A percentile compares a stretch with the other conserved stretches of the same genome.
Conservation (phyloP, 257 asterid genomes). For the Solanum pimpinellifolium region DNA sequence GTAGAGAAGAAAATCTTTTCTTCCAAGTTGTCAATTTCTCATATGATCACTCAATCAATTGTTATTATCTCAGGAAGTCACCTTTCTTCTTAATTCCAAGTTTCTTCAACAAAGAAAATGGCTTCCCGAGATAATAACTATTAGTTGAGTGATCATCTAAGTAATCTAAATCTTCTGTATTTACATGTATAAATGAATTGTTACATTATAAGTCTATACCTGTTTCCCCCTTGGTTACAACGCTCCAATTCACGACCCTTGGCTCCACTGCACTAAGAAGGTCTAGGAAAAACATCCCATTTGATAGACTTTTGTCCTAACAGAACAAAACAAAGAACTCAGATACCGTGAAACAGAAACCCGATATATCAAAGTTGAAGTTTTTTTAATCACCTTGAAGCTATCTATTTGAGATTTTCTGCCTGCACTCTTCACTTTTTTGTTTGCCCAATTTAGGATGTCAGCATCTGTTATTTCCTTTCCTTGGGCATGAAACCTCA, state of each 20-base stretch:
- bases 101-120: background rate
- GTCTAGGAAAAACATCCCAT: conserved; percentile 68
- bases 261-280: conserved; percentile 81
- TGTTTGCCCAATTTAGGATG: conserved; percentile 61
- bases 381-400: conserved; percentile 47
- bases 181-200: background rate
- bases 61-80: background rate
- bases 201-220: conserved; percentile 21
- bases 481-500: conserved; percentile 67
- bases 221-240: conserved; percentile 77
- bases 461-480: conserved; percentile 65
- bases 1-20: background rate
- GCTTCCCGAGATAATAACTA: background rate
- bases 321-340: background rate
- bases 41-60: background rate
- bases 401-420: conserved; percentile 65
- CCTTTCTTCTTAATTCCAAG: background rate
- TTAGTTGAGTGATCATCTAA: background rate
- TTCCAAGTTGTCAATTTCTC: background rate
- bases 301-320: conserved; percentile 62
- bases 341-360: background rate
- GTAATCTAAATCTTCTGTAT: background rate
- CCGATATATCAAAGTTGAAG: background rate
- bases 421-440: conserved; percentile 53
- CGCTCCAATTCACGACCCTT: conserved; percentile 87